These are phyloP conservation scores for Vitis riparia DNA, from an alignment of 164 flowering plant genomes.

Conservation along the genomic window DNA sequence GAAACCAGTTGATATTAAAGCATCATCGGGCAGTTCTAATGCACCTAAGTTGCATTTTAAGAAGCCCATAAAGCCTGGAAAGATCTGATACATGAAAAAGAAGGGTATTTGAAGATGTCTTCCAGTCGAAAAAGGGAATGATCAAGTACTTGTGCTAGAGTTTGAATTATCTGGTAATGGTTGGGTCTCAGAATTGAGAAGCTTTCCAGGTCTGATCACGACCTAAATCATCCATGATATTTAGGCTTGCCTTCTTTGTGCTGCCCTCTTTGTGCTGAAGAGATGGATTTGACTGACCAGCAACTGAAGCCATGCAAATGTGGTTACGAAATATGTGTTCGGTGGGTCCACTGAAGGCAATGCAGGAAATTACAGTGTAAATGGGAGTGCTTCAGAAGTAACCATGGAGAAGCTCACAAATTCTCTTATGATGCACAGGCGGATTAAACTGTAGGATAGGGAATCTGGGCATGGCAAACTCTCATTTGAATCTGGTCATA, in stretches of 20 bases:
- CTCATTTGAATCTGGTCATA: slow-evolving; percentile 77
- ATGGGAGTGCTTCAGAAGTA: no score
- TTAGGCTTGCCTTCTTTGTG: slow-evolving; percentile 6
- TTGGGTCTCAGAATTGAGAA: slow-evolving; percentile 1
- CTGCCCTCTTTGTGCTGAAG: background rate
- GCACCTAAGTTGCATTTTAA: slow-evolving; percentile 26
- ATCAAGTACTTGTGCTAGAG: background rate
- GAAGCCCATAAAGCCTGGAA: slow-evolving; percentile 40
- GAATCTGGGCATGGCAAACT: slow-evolving; percentile 60
- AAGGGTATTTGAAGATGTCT: slow-evolving; percentile 3
- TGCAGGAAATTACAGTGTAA: no score
- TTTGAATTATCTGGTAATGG: background rate
- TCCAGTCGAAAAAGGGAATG: slow-evolving; percentile 8
- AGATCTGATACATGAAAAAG: slow-evolving; percentile 1
- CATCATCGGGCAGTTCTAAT: slow-evolving; percentile 32
- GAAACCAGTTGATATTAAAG: slow-evolving; percentile 33
- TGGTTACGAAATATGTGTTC: no score
- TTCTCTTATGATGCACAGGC: slow-evolving; percentile 52
- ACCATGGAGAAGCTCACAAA: no score
- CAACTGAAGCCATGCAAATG: no score
- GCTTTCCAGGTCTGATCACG: background rate
- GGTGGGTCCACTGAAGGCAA: no score
- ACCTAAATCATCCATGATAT: background rate
- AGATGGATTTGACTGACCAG: no score
- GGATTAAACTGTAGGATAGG: slow-evolving; percentile 88